Conservation (phyloP, 2,329 filamentous ascomycete species). For the Aspergillus latus region DNA sequence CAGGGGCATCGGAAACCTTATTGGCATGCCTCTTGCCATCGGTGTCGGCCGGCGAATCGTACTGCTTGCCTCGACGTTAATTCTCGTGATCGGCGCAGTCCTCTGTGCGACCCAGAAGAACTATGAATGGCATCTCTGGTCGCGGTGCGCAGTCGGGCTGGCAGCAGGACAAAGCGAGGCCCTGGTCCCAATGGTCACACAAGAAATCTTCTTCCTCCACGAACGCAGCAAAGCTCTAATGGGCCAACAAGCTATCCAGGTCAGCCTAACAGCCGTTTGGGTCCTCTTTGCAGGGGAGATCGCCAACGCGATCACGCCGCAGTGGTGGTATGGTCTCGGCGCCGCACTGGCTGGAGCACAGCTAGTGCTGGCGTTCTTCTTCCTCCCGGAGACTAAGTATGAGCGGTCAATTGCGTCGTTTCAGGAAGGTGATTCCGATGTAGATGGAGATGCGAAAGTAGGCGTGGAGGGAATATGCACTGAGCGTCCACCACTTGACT, state of each 20-base stretch:
- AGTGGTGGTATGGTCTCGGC: slow-evolving; percentile 48
- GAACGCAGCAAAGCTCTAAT: slow-evolving; percentile 43
- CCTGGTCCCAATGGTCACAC: slow-evolving; percentile 43
- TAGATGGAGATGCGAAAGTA: background rate
- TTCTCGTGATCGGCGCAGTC: slow-evolving; percentile 31
- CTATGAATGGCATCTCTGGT: slow-evolving; percentile 41
- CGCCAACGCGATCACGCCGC: slow-evolving; percentile 41
- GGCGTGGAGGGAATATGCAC: slow-evolving; percentile 17
- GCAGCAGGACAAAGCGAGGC: slow-evolving; percentile 47
- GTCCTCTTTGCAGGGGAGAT: slow-evolving; percentile 46
- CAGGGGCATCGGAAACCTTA: slow-evolving; percentile 34
- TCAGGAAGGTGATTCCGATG: slow-evolving; percentile 29
- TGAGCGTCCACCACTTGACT: slow-evolving; percentile 34
- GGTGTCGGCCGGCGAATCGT: slow-evolving; percentile 38
- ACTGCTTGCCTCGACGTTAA: slow-evolving; percentile 30
- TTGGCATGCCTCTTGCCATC: slow-evolving; percentile 39
- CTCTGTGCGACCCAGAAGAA: slow-evolving; percentile 30
- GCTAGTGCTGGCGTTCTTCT: slow-evolving; percentile 39
- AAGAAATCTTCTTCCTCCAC: slow-evolving; percentile 48
- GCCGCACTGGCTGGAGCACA: slow-evolving; percentile 36
- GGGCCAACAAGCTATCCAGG: slow-evolving; percentile 45
- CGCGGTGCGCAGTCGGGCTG: slow-evolving; percentile 41
- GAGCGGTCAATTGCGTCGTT: slow-evolving; percentile 39
- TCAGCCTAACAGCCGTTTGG: slow-evolving; percentile 39
- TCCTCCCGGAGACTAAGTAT: slow-evolving; percentile 48